Percentiles rank a stretch among this genome's conserved stretches.
Evolutionary conservation across 2,329 filamentous ascomycete species (phyloP).

Genomic region (Trichocomaceae sp.): DNA sequence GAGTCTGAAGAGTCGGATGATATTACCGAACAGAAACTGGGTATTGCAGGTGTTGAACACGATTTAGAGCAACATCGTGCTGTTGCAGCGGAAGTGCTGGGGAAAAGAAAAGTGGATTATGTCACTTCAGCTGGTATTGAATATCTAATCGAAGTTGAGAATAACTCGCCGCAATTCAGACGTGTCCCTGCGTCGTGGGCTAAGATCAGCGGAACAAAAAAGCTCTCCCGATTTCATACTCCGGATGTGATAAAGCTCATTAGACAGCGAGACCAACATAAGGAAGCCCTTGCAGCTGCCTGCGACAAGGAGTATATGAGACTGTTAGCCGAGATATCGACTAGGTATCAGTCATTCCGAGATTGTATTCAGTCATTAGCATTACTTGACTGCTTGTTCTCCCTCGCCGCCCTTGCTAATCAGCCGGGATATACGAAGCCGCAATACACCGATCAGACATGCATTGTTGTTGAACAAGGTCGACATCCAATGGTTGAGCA

Average conservation of each 20-base stretch:
- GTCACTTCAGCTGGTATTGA: conserved; percentile 84
- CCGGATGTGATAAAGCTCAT: conserved; percentile 79
- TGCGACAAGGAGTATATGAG: conserved; percentile 75
- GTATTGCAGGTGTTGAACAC: conserved; percentile 86
- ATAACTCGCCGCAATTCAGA: conserved; percentile 63
- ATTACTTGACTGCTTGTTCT: conserved; percentile 82
- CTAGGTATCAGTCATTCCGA: conserved; percentile 82
- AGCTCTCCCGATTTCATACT: conserved; percentile 85
- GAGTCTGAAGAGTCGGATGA: conserved; percentile 81
- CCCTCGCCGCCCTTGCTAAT: conserved; percentile 72
- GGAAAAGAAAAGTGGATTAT: conserved; percentile 68
- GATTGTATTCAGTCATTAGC: conserved; percentile 83
- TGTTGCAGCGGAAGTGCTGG: conserved; percentile 64
- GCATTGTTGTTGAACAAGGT: conserved; percentile 65
- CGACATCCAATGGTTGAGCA: conserved; percentile 96
- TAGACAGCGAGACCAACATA: conserved; percentile 86
- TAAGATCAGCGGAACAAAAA: conserved; percentile 93
- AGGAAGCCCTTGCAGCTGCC: conserved; percentile 83
- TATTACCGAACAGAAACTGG: conserved; percentile 81
- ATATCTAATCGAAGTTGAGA: conserved; percentile 87
- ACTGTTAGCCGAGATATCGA: conserved; percentile 66
- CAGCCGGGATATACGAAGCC: conserved; percentile 87
- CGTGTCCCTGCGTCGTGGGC: conserved; percentile 88
- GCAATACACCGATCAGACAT: conserved; percentile 56
- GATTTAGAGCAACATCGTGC: conserved; percentile 72